Conservation (phyloP, 352 stramenopile genomes). For the Globisporangium mamillatum region DNA sequence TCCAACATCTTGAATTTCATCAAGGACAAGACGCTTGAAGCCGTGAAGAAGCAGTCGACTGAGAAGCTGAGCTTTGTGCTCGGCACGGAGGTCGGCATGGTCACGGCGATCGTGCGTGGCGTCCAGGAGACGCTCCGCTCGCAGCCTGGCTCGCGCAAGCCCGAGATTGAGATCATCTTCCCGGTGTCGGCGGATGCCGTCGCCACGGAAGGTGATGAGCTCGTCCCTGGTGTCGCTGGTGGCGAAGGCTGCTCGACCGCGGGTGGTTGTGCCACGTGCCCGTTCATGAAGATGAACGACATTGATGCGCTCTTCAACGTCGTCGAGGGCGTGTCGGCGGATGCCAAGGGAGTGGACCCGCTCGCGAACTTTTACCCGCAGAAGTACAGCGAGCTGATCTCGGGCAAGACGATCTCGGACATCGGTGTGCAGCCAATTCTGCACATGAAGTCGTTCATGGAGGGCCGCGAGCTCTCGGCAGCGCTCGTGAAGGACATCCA, state of each 20-base stretch:
- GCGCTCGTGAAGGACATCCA: constrained; percentile 86
- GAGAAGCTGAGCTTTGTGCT: constrained; percentile 93
- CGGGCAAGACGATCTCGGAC: constrained; percentile 88
- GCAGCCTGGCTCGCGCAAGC: constrained; percentile 47
- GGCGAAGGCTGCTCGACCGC: constrained; percentile 96
- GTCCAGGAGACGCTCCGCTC: constrained; percentile 84
- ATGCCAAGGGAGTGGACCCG: constrained; percentile 35
- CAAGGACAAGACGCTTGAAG: constrained; percentile 91
- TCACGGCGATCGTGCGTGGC: constrained; percentile 95
- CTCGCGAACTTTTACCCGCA: constrained; percentile 90
- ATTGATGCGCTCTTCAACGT: constrained; percentile 95
- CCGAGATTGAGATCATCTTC: constrained; percentile 96
- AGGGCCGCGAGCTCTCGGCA: constrained; percentile 78
- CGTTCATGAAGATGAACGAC: constrained; percentile 99
- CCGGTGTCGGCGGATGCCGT: constrained; percentile 94
- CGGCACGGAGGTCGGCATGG: constrained; percentile 96
- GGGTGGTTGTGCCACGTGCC: constrained; percentile 95
- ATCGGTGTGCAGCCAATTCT: constrained; percentile 95
- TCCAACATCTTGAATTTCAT: constrained; percentile 99
- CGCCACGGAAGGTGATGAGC: constrained; percentile 59
- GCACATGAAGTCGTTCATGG: constrained; percentile 97
- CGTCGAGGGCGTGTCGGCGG: constrained; percentile 52
- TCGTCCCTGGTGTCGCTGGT: constrained; percentile 90
- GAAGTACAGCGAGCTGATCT: constrained; percentile 90
- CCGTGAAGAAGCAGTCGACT: constrained; percentile 51